Percentiles rank a stretch among this genome's conserved stretches.
phyloP scores from a whole-genome alignment of 1,284 basidiomycete genomes.

The Moesziomyces antarcticus region DNA sequence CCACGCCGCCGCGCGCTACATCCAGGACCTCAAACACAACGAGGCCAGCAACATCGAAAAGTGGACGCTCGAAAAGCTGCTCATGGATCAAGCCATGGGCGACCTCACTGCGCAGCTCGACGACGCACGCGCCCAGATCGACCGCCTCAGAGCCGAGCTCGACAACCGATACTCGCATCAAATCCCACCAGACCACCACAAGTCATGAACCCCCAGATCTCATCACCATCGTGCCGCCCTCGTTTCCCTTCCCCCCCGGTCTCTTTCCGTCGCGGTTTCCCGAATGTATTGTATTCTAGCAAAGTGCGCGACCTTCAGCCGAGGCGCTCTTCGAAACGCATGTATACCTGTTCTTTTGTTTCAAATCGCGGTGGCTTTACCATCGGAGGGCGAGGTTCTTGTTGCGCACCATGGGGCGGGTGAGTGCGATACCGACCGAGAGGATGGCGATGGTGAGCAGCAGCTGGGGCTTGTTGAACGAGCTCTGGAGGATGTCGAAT shows the following conservation, averaged over 20 bases:
- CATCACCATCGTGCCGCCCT: not conserved
- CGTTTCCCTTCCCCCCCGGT: not conserved
- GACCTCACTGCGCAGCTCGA: constrained; percentile 64
- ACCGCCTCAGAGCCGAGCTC: constrained; percentile 55
- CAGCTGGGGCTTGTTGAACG: constrained; percentile 92
- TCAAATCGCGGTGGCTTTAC: constrained; percentile 3
- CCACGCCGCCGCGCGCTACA: constrained; percentile 83
- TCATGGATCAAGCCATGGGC: constrained; percentile 81
- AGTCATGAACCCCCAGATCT: not conserved
- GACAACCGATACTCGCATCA: constrained; percentile 8
- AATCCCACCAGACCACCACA: not conserved
- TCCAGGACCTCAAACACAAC: constrained; percentile 88
- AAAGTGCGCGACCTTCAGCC: not conserved
- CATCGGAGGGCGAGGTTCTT: constrained; percentile 29
- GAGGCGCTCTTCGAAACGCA: not conserved
- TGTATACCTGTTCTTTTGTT: not conserved
- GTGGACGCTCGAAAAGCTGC: constrained; percentile 90
- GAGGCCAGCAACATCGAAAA: constrained; percentile 86
- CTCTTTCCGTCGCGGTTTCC: too few relatives aligned
- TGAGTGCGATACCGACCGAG: constrained; percentile 78
- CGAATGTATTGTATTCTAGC: constrained; percentile 2
- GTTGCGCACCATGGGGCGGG: constrained; percentile 66
- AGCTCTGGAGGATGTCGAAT: constrained; percentile 81
- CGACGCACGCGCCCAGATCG: constrained; percentile 49
- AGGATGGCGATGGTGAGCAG: constrained; percentile 83